Evolutionary conservation across 2,329 filamentous ascomycete species (phyloP).

Genomic region (Aspergillus felis): DNA sequence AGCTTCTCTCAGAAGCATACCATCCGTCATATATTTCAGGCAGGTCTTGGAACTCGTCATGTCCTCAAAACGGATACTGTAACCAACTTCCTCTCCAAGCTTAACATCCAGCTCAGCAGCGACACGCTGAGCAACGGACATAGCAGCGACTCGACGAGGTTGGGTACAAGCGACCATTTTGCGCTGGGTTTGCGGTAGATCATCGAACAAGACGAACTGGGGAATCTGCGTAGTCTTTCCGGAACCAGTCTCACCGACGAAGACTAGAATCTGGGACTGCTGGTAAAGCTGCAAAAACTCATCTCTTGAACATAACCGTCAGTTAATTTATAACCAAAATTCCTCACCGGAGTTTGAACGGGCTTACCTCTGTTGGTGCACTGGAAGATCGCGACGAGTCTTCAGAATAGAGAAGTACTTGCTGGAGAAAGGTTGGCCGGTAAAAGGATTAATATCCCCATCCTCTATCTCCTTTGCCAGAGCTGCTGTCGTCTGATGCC

Average conservation of each 20-base stretch:
- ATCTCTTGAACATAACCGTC: slow-evolving; percentile 50
- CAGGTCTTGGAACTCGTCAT: slow-evolving; percentile 83
- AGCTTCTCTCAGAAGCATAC: slow-evolving; percentile 94
- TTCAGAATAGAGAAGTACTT: slow-evolving; percentile 90
- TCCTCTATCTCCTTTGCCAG: slow-evolving; percentile 74
- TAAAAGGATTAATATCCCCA: slow-evolving; percentile 81
- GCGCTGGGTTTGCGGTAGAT: slow-evolving; percentile 76
- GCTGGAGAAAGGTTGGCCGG: slow-evolving; percentile 67
- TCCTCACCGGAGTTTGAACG: neutral
- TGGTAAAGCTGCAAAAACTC: slow-evolving; percentile 95
- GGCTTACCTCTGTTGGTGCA: slow-evolving; percentile 78
- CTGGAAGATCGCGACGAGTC: slow-evolving; percentile 77
- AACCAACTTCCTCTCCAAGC: slow-evolving; percentile 91
- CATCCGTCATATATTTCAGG: slow-evolving; percentile 99
- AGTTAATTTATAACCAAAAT: neutral
- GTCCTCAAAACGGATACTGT: slow-evolving; percentile 98
- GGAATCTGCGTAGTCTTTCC: slow-evolving; percentile 99
- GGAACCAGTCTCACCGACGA: slow-evolving; percentile 98
- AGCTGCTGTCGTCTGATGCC: slow-evolving; percentile 74
- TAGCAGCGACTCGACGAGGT: slow-evolving; percentile 93
- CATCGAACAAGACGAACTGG: slow-evolving; percentile 96
- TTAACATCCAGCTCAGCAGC: slow-evolving; percentile 93
- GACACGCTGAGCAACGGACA: slow-evolving; percentile 98
- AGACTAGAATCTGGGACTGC: slow-evolving; percentile 90
- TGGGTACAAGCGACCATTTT: slow-evolving; percentile 98